Conservation (phyloP, 805 yeast species). For the Groenewaldozyma tartarivorans region DNA sequence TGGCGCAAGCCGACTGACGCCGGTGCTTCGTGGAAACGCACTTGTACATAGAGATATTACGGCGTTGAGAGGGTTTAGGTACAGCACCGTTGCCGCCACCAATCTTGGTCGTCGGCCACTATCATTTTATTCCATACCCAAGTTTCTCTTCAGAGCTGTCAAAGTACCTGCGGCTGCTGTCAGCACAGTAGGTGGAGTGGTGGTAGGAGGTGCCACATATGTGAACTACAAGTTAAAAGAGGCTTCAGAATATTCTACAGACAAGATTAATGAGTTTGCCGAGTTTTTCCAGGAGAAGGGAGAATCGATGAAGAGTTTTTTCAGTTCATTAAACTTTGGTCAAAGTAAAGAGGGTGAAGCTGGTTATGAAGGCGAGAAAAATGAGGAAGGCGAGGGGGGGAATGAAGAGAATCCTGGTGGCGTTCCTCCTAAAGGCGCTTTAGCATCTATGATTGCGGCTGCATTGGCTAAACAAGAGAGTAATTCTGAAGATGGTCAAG, state of each 20-base stretch:
- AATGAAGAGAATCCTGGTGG: slow-evolving; percentile 25
- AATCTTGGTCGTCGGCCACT: neutral
- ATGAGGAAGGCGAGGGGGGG: slow-evolving; percentile 14
- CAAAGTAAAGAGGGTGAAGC: slow-evolving; percentile 10
- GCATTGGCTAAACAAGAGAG: slow-evolving; percentile 35
- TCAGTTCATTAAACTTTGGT: slow-evolving; percentile 29
- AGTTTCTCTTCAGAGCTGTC: slow-evolving; percentile 15
- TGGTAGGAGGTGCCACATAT: slow-evolving; percentile 92
- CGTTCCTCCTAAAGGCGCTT: slow-evolving; percentile 33
- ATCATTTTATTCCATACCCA: slow-evolving; percentile 11
- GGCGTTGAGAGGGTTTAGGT: slow-evolving; percentile 3
- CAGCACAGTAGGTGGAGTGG: slow-evolving; percentile 53
- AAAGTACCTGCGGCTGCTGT: slow-evolving; percentile 64
- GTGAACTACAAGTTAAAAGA: slow-evolving; percentile 88
- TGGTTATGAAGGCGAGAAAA: slow-evolving; percentile 4
- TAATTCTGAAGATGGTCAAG: slow-evolving; percentile 44
- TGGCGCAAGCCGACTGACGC: too few species aligned
- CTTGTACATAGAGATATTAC: neutral
- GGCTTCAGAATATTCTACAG: slow-evolving; percentile 63
- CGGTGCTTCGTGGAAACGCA: neutral
- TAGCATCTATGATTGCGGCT: slow-evolving; percentile 51
- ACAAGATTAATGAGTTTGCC: slow-evolving; percentile 49
- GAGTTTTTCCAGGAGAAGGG: slow-evolving; percentile 33
- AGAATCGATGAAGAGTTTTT: slow-evolving; percentile 43
- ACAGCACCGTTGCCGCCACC: neutral